These are phyloP conservation scores for Hyaloperonospora brassicae DNA, from an alignment of 352 stramenopile genomes.

Conservation along the genomic window DNA sequence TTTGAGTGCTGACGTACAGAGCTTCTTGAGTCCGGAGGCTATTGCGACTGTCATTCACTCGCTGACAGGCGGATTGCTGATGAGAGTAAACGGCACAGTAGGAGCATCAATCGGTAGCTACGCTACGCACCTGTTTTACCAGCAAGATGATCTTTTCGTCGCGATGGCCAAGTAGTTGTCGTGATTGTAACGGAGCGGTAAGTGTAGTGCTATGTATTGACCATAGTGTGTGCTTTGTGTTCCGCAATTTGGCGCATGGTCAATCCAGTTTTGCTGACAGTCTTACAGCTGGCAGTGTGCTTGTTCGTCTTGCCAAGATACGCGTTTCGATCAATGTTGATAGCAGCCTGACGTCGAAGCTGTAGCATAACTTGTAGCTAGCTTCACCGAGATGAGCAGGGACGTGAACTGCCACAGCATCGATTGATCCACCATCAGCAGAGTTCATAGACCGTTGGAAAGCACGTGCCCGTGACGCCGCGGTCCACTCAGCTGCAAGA, in stretches of 20 bases:
- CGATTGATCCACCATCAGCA: too few relatives aligned
- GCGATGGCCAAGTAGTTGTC: constrained; percentile 40
- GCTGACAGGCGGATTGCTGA: constrained; percentile 60
- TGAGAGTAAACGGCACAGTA: constrained; percentile 78
- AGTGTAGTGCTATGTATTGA: too few relatives aligned
- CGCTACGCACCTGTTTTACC: constrained; percentile 54
- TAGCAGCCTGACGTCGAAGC: too few relatives aligned
- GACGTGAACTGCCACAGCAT: too few relatives aligned
- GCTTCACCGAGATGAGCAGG: too few relatives aligned
- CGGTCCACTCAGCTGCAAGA: too few relatives aligned
- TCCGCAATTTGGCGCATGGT: neutral
- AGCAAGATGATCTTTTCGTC: constrained; percentile 66
- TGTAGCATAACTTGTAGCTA: too few relatives aligned
- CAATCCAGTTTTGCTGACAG: neutral
- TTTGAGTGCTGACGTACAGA: constrained; percentile 60
- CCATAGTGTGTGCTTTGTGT: too few relatives aligned
- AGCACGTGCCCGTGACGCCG: too few relatives aligned
- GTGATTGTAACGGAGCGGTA: too few relatives aligned
- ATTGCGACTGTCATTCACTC: constrained; percentile 70
- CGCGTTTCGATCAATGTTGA: too few relatives aligned
- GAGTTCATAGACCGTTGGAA: too few relatives aligned
- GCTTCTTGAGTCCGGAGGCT: constrained; percentile 63
- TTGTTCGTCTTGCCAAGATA: neutral
- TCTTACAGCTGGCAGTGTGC: neutral
- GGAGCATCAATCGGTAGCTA: constrained; percentile 59